Evolutionary conservation across 148 eudicot species (phyloP), one percentile per base, ranked within the genome.

Genomic region (Limonium bicolor): DNA sequence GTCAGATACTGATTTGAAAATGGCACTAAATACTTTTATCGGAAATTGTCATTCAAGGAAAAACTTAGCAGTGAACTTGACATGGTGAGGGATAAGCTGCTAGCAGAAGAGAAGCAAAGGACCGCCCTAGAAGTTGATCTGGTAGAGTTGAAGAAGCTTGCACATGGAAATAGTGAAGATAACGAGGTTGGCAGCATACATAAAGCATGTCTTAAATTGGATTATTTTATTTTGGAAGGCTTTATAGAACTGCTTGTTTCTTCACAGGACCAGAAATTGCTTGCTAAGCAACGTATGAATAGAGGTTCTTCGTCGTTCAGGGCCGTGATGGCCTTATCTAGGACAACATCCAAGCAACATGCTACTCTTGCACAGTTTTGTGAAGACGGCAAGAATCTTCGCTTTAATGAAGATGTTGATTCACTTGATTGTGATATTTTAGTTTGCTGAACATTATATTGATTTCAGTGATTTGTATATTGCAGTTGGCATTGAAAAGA

Each of bases 401-500:
- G 17, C 16, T 35, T 35, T 11, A n/a, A n/a, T 35, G 38, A 2
- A 10, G 11, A 35, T 35, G 16, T 15, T 35, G 13, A n/a, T 35
- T 35, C 6, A 10, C 16, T 12, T 5, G 13, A 35, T 15, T 7
- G 6, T 35, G 13, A n/a, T 19, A 5, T 35, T 8, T n/a, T 35
- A 10, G 17, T 35, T 21, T 37, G 15, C 3, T 26, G 20, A 7
- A 17, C n/a, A n/a, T 35, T 35, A 15, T 35, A 35, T 54, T 68
- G 64, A 53, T 54, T 48, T 35, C 3, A 18, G 17, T 41, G 38
- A 38, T 23, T 56, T 49, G 22, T 61, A 7, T 8, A 30, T 53
- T 69, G 63, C 86, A 87, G 96, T 79, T 52, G 96, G 96, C 39
- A 76, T 87, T 50, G 80, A 79, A 54, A 87, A 72, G 69, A 74